Evolutionary conservation across 305 asterid species (phyloP).

Genomic region (Solanum hybrid): DNA sequence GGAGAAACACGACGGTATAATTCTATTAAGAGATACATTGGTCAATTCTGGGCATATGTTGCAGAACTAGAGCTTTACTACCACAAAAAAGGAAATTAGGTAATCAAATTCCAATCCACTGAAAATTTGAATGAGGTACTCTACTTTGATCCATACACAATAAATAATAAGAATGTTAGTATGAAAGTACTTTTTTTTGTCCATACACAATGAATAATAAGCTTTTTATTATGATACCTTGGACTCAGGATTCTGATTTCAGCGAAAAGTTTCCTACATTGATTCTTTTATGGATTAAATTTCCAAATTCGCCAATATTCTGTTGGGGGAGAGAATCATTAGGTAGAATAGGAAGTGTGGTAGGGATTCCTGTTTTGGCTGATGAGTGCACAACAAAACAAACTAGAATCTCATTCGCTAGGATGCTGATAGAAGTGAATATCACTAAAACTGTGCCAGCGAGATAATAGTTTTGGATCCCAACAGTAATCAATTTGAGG

Average conservation of each 20-base stretch:
- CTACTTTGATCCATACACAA: no score
- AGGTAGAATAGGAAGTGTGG: background rate
- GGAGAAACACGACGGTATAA: no score
- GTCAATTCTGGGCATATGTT: no score
- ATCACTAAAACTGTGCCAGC: background rate
- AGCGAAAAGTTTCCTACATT: background rate
- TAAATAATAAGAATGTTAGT: no score
- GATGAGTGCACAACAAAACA: background rate
- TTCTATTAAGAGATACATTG: no score
- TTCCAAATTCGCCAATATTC: background rate
- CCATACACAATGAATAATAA: background rate
- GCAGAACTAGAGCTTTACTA: background rate
- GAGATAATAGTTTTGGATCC: background rate
- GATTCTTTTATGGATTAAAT: background rate
- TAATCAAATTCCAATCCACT: background rate
- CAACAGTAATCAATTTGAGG: no score
- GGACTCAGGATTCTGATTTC: background rate
- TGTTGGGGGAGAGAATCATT: background rate
- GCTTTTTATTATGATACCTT: background rate
- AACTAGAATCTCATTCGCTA: background rate
- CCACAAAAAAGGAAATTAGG: background rate
- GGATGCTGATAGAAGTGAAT: background rate
- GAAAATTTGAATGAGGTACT: background rate
- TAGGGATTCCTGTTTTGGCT: background rate
- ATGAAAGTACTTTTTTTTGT: no score